Conservation (phyloP, 805 yeast species). For the Barnettozyma botsteinii region DNA sequence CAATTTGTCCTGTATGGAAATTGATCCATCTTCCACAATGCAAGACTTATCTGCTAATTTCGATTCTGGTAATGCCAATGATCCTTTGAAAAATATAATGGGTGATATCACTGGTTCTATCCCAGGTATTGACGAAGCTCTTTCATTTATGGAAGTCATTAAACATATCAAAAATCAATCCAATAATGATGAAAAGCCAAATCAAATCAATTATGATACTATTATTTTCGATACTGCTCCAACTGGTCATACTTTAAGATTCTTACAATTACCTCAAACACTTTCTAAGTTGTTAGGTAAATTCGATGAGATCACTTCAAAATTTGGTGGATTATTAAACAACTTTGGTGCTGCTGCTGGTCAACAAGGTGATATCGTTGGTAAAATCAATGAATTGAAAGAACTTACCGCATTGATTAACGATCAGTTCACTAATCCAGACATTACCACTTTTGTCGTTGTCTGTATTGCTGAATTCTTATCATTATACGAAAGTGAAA, state of each 20-base stretch:
- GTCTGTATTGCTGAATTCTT: conserved; percentile 97
- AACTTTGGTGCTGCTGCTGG: conserved; percentile 77
- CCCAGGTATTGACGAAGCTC: conserved; percentile 98
- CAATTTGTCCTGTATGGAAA: conserved; percentile 95
- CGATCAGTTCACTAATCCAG: conserved; percentile 93
- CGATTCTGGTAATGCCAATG: conserved; percentile 35
- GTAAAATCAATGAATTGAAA: conserved; percentile 75
- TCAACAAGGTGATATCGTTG: conserved; percentile 59
- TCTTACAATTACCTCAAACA: conserved; percentile 90
- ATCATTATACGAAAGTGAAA: conserved; percentile 93
- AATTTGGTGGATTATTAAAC: conserved; percentile 86
- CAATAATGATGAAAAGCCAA: conserved; percentile 25
- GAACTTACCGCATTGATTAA: conserved; percentile 81
- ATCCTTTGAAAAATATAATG: conserved; percentile 69
- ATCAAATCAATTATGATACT: conserved; percentile 60
- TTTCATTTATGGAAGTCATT: conserved; percentile 96
- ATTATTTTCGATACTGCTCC: conserved; percentile 99
- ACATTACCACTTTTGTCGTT: conserved; percentile 90
- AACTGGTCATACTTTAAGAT: conserved; percentile 95
- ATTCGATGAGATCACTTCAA: conserved; percentile 78
- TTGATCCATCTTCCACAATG: conserved; percentile 91
- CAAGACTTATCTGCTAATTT: conserved; percentile 64
- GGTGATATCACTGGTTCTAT: conserved; percentile 90
- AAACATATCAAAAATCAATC: conserved; percentile 87
- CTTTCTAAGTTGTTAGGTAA: conserved; percentile 82